Conservation (phyloP, 371 early-diverging fungal genomes). For the Mucor sp. region DNA sequence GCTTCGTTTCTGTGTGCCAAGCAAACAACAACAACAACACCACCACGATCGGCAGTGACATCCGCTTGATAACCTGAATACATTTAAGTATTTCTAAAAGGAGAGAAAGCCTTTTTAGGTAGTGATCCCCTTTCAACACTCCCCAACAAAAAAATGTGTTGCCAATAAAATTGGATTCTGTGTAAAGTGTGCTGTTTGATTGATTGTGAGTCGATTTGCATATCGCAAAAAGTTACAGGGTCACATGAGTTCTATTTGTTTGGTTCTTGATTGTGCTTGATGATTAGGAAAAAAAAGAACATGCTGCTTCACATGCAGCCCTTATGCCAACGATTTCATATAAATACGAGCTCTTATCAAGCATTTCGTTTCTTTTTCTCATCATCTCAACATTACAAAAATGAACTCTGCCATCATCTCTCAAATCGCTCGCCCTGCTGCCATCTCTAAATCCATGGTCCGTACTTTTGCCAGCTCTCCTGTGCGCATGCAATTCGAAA, state of each 20-base stretch:
- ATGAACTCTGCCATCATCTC: conserved; percentile 27
- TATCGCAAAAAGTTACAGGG: background rate
- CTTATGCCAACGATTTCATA: conserved; percentile 4
- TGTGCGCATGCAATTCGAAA: conserved; percentile 1
- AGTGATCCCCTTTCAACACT: conserved; percentile 1
- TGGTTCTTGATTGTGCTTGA: background rate
- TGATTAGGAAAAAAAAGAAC: background rate
- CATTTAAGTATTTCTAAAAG: conserved; percentile 9
- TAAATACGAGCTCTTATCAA: conserved; percentile 5
- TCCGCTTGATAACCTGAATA: background rate
- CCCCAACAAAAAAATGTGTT: conserved; percentile 7
- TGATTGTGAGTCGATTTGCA: background rate
- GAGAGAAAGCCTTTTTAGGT: conserved; percentile 12
- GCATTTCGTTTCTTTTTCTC: background rate
- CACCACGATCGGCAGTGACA: background rate
- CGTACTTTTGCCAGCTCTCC: conserved; percentile 13
- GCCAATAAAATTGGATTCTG: conserved; percentile 11
- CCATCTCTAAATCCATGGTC: conserved; percentile 12
- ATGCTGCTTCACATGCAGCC: conserved; percentile 15
- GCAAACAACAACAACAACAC: background rate
- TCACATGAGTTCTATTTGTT: conserved; percentile 14
- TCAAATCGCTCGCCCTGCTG: conserved; percentile 18
- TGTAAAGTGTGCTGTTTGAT: background rate
- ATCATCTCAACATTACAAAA: background rate
- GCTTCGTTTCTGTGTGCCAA: background rate